Evolutionary conservation across 2,329 filamentous ascomycete genomes (phyloP).

Genomic region (Claviceps humidiphila): DNA sequence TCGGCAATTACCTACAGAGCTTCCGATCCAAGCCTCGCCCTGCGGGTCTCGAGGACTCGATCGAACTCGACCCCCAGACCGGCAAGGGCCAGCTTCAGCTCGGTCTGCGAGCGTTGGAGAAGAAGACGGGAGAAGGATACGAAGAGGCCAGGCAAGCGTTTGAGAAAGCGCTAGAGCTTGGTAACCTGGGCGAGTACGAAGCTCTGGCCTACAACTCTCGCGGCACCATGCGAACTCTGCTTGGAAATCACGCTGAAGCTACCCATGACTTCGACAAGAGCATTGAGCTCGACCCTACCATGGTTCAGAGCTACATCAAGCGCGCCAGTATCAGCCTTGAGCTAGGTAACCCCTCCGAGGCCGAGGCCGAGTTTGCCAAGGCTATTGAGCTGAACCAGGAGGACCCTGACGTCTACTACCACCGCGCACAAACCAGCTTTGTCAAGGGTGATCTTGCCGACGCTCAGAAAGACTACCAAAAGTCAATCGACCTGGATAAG

Average conservation of each 20-base stretch:
- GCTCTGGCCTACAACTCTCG: slow-evolving; percentile 93
- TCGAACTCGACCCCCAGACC: slow-evolving; percentile 62
- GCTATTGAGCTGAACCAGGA: slow-evolving; percentile 73
- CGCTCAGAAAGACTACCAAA: slow-evolving; percentile 96
- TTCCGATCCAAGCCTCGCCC: slow-evolving; percentile 78
- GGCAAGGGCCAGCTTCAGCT: slow-evolving; percentile 78
- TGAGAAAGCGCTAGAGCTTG: slow-evolving; percentile 73
- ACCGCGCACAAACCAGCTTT: slow-evolving; percentile 95
- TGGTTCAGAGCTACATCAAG: slow-evolving; percentile 98
- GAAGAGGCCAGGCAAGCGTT: slow-evolving; percentile 78
- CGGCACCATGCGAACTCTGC: slow-evolving; percentile 87
- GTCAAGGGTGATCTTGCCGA: slow-evolving; percentile 89
- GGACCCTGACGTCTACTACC: slow-evolving; percentile 97
- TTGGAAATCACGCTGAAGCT: slow-evolving; percentile 74
- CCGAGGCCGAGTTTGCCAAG: slow-evolving; percentile 74
- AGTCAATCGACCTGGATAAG: slow-evolving; percentile 91
- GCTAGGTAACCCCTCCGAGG: slow-evolving; percentile 75
- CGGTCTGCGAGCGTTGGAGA: slow-evolving; percentile 66
- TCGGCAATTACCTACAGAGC: slow-evolving; percentile 97
- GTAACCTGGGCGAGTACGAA: slow-evolving; percentile 68
- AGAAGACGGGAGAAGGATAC: slow-evolving; percentile 84
- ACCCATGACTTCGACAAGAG: slow-evolving; percentile 82
- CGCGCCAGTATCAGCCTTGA: slow-evolving; percentile 96
- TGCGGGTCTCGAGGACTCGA: slow-evolving; percentile 66
- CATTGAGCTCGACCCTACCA: slow-evolving; percentile 71